A percentile compares a stretch with the other conserved stretches of the same genome.
phyloP scores from a whole-genome alignment of 306 rosid genomes.

The Quercus mongolica region DNA sequence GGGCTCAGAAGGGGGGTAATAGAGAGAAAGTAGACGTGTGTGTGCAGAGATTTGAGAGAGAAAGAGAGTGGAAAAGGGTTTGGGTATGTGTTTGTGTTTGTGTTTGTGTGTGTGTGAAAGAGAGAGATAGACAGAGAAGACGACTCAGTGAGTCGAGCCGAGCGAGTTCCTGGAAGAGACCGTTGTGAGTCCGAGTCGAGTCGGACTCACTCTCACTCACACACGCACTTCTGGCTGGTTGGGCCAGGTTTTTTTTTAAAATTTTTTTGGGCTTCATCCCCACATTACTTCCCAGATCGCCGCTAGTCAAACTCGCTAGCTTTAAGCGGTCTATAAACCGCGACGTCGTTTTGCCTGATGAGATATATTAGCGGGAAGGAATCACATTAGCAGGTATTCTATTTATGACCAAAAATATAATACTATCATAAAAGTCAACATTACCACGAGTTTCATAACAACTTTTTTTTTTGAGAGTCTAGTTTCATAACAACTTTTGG shows the following conservation, averaged over 20 bases:
- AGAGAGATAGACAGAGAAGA: conserved; percentile 30
- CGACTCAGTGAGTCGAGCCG: conserved; percentile 32
- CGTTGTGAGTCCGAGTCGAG: conserved; percentile 10
- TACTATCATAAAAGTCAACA: too few relatives aligned
- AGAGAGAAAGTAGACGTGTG: conserved; percentile 10
- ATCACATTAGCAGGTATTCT: too few relatives aligned
- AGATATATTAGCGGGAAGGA: too few relatives aligned
- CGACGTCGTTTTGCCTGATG: too few relatives aligned
- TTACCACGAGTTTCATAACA: too few relatives aligned
- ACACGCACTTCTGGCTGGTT: neutral
- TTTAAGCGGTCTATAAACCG: too few relatives aligned
- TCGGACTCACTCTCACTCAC: neutral
- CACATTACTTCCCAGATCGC: too few relatives aligned
- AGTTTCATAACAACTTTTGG: too few relatives aligned
- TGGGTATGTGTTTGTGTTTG: neutral
- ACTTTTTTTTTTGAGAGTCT: too few relatives aligned
- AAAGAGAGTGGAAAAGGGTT: conserved; percentile 20
- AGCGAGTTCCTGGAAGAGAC: neutral
- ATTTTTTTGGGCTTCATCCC: neutral
- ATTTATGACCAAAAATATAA: too few relatives aligned
- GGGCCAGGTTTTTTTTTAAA: neutral
- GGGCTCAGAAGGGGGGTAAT: conserved; percentile 32
- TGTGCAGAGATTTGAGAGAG: conserved; percentile 19
- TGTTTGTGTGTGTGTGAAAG: conserved; percentile 6
- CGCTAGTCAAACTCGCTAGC: too few relatives aligned